Percentiles rank a stretch among this genome's conserved stretches.
phyloP scores from a whole-genome alignment of 805 yeast genomes.

The Saccharomycopsis amapae region DNA sequence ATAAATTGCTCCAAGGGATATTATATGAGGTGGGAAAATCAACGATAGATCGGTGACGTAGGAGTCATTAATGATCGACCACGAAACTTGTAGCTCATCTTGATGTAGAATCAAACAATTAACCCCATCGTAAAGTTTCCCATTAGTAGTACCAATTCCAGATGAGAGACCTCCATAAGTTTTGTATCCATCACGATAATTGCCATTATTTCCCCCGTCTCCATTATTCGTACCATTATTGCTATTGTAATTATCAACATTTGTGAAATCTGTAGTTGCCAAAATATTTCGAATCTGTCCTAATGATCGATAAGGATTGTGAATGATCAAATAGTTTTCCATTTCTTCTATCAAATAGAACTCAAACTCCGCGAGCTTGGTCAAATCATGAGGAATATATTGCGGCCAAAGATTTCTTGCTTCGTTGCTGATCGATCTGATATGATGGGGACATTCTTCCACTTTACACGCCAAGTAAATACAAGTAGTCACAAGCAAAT shows the following conservation, averaged over 20 bases:
- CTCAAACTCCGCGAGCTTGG: slow-evolving; percentile 91
- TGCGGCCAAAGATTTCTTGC: slow-evolving; percentile 94
- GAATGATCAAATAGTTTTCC: slow-evolving; percentile 60
- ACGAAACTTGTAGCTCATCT: slow-evolving; percentile 74
- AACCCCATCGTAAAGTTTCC: slow-evolving; percentile 21
- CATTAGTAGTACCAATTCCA: slow-evolving; percentile 11
- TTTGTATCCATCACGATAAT: slow-evolving; percentile 28
- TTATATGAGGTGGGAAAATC: slow-evolving; percentile 80
- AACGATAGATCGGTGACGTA: slow-evolving; percentile 82
- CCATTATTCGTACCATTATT: background rate
- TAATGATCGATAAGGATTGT: slow-evolving; percentile 67
- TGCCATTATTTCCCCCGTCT: background rate
- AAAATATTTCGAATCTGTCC: slow-evolving; percentile 41
- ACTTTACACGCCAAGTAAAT: slow-evolving; percentile 87
- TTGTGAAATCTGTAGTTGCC: slow-evolving; percentile 26
- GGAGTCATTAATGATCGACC: slow-evolving; percentile 88
- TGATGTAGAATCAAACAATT: slow-evolving; percentile 33
- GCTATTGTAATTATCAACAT: background rate
- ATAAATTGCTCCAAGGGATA: slow-evolving; percentile 78
- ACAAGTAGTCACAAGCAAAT: slow-evolving; percentile 74
- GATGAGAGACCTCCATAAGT: too few species aligned
- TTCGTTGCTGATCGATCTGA: slow-evolving; percentile 72
- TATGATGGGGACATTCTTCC: slow-evolving; percentile 94
- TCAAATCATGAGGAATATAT: slow-evolving; percentile 82
- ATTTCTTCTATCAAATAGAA: slow-evolving; percentile 88